These are phyloP conservation scores for Ananas comosus DNA, from an alignment of 176 grass and related monocot species.

Conservation along the genomic window DNA sequence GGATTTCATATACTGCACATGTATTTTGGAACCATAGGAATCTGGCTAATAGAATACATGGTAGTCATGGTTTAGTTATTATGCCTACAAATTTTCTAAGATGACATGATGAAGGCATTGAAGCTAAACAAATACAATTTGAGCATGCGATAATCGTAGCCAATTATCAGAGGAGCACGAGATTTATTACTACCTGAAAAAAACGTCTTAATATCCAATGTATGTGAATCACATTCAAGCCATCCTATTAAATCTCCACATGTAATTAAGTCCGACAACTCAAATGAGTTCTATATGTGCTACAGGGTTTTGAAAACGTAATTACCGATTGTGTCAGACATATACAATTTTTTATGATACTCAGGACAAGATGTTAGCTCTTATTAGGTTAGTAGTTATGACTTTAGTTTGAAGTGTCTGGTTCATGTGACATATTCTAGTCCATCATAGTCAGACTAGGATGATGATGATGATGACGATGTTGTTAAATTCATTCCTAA, in stretches of 20 bases:
- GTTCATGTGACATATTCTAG: background rate
- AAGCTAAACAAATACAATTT: background rate
- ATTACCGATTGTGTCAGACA: background rate
- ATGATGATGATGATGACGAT: background rate
- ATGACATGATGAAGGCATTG: background rate
- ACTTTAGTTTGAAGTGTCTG: background rate
- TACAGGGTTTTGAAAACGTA: background rate
- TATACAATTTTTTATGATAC: background rate
- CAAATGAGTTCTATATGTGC: conserved; percentile 1
- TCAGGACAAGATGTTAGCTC: background rate
- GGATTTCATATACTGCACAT: too few relatives aligned
- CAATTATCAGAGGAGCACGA: background rate
- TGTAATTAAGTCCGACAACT: background rate
- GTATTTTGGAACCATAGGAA: too few relatives aligned
- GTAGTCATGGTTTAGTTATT: background rate
- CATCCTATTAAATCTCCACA: background rate
- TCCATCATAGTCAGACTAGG: background rate
- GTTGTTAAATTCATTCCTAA: background rate
- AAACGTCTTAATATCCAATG: background rate
- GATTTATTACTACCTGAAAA: background rate
- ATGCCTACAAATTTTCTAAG: background rate
- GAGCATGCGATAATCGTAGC: background rate
- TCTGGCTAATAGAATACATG: too few relatives aligned
- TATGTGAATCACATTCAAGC: background rate
- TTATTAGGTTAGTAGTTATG: background rate